Evolutionary conservation across 2,329 filamentous ascomycete species (phyloP), one percentile per base, ranked within the genome.

Genomic region (Dryadomyces quercus-mongolicae): DNA sequence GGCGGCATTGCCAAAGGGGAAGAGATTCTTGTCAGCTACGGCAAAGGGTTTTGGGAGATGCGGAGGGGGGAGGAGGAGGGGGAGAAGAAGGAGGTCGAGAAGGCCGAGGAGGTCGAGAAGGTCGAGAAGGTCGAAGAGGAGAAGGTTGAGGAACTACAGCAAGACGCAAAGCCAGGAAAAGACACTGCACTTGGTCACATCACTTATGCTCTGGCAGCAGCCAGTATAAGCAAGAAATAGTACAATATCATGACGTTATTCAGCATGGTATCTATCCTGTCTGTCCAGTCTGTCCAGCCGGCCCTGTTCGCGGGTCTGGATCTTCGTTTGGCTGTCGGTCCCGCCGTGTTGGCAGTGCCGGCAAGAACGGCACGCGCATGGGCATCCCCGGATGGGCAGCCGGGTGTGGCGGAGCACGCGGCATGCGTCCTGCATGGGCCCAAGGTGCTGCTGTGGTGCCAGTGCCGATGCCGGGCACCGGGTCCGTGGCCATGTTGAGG

Each of bases 21-120:
- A 57, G 82, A 85, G 70, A 78, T 85, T 53, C 63, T 84, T 52
- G 78, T 85, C 13, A 84, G 78, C 59, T 85, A 85, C 61, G 82
- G 81, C 6, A 85, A 81, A 64, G 82, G 82, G 0, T 85, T 86
- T 59, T 85, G 82, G 80, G 70, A 71, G 20, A 72, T 70, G 63
- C 73, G 69, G 65, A 74, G 66, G 60, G 68, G 66, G 55, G 68
- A 68, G 58, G 59, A 62, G 22, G 61, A 20, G 21, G 21, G 13
- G 10, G 10, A 40, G 2, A 48, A 45, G 12, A 21, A 38, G 16
- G 22, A 49, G 2, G 43, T 15, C 40, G n/a, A n/a, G 20, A 13
- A 54, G 15, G 8, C 16, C 6, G 13, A 25, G 50, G 22, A 43
- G 20, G 7, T 7, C 15, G 6, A 13, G 53, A 44, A 34, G 18